These are phyloP conservation scores for Rhodosporidiobolus sp. DNA, from an alignment of 768 basidiomycete species.

Conservation along the genomic window DNA sequence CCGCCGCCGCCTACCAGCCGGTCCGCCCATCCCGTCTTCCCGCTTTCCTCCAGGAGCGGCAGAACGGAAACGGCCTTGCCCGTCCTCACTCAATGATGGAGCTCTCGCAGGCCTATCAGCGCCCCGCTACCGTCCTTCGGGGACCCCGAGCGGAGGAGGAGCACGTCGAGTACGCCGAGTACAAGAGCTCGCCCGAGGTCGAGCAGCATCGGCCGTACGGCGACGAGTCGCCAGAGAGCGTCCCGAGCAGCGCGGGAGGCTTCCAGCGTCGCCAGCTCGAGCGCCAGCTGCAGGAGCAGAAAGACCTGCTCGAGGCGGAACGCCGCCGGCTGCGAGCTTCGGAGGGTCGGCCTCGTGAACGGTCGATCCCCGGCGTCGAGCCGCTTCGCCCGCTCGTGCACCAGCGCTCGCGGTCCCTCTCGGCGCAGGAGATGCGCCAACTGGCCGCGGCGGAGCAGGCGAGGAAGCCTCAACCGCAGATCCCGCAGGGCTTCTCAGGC, in stretches of 20 bases:
- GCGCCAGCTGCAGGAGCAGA: conserved; percentile 14
- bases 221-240: conserved; percentile 17
- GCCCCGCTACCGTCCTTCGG: neutral
- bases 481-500: conserved; percentile 5
- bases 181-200: neutral
- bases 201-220: conserved; percentile 1
- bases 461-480: neutral
- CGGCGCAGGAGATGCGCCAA: conserved; percentile 26
- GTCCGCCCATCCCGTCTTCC: conserved; percentile 31
- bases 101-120: conserved; percentile 28
- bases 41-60: conserved; percentile 33
- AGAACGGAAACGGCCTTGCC: conserved; percentile 9
- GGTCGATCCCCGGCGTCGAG: neutral
- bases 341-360: conserved; percentile 17
- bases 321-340: conserved; percentile 5
- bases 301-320: conserved; percentile 14
- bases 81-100: conserved; percentile 43
- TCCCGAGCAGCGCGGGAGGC: conserved; percentile 33
- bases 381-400: neutral
- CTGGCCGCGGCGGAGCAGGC: conserved; percentile 10
- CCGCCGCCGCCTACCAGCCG: neutral
- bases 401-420: conserved; percentile 15
- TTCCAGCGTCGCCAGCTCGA: conserved; percentile 33
- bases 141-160: neutral
- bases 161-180: conserved; percentile 5